Conservation (phyloP, 768 basidiomycete species). For the Rhodosporidiobolus sp. region DNA sequence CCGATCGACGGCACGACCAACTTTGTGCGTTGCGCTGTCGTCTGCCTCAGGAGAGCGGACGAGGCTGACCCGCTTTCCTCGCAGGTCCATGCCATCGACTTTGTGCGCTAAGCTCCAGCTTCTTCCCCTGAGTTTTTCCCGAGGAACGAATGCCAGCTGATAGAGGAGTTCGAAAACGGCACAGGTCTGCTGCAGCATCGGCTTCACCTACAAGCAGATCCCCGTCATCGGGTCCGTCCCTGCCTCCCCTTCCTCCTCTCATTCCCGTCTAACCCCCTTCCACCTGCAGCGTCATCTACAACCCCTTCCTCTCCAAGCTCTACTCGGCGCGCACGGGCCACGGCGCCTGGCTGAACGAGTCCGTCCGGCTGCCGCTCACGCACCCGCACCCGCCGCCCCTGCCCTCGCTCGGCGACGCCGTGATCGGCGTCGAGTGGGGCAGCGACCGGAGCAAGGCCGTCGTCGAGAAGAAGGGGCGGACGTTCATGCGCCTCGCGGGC, state of each 20-base stretch:
- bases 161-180: rapidly evolving
- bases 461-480: constrained; percentile 48
- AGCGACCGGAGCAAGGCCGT: constrained; percentile 46
- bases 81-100: constrained; percentile 31
- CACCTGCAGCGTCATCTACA: constrained; percentile 67
- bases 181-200: constrained; percentile 84
- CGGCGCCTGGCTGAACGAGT: constrained; percentile 70
- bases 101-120: background rate
- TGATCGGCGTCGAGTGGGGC: constrained; percentile 84
- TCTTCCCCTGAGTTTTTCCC: too few relatives aligned
- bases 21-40: constrained; percentile 60
- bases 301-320: constrained; percentile 83
- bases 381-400: constrained; percentile 57
- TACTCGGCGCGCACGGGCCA: constrained; percentile 76
- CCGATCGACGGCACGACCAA: constrained; percentile 87
- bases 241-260: background rate
- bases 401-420: constrained; percentile 65
- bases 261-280: background rate
- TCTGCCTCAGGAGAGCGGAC: constrained; percentile 57
- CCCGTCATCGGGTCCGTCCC: constrained; percentile 65
- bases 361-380: constrained; percentile 61
- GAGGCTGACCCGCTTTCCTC: background rate
- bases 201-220: constrained; percentile 73
- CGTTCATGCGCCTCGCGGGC: constrained; percentile 72
- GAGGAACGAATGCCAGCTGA: background rate